Evolutionary conservation across 2,329 filamentous ascomycete species (phyloP).

Genomic region (Beauveria brongniartii): DNA sequence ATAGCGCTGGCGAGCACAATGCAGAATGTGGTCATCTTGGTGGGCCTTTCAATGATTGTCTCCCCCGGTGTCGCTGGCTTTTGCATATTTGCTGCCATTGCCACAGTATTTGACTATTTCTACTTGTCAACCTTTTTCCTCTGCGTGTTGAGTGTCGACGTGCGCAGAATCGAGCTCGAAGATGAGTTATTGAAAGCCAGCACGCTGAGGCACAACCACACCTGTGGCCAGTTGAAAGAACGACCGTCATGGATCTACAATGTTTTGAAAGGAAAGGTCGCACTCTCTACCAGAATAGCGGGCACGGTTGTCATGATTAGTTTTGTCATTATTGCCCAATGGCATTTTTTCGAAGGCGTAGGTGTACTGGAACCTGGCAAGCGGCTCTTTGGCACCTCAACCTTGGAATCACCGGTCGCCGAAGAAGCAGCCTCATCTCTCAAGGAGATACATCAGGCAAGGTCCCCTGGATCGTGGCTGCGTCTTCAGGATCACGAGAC

Average conservation of each 20-base stretch:
- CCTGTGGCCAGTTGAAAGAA: slow-evolving; percentile 17
- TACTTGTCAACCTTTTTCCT: slow-evolving; percentile 75
- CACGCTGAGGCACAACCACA: slow-evolving; percentile 29
- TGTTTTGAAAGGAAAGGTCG: slow-evolving; percentile 54
- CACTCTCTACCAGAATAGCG: slow-evolving; percentile 65
- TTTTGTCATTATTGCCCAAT: slow-evolving; percentile 66
- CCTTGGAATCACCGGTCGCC: neutral
- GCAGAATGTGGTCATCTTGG: slow-evolving; percentile 62
- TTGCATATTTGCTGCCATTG: slow-evolving; percentile 67
- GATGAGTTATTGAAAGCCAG: slow-evolving; percentile 58
- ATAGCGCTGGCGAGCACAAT: slow-evolving; percentile 58
- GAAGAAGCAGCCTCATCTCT: slow-evolving; percentile 29
- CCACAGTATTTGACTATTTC: slow-evolving; percentile 68
- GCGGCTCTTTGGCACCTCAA: slow-evolving; percentile 17
- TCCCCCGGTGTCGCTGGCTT: slow-evolving; percentile 66
- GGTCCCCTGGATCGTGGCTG: slow-evolving; percentile 70
- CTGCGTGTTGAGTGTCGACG: slow-evolving; percentile 70
- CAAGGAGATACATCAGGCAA: slow-evolving; percentile 61
- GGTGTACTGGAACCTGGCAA: slow-evolving; percentile 27
- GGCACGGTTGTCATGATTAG: slow-evolving; percentile 65
- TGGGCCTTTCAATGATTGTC: slow-evolving; percentile 56
- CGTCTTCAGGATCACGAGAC: slow-evolving; percentile 72
- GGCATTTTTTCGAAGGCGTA: slow-evolving; percentile 64
- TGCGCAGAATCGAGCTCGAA: slow-evolving; percentile 65
- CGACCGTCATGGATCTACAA: slow-evolving; percentile 46